These are phyloP conservation scores for Microcyclospora tardicrescens DNA, from an alignment of 2,329 filamentous ascomycete genomes.

Conservation along the genomic window DNA sequence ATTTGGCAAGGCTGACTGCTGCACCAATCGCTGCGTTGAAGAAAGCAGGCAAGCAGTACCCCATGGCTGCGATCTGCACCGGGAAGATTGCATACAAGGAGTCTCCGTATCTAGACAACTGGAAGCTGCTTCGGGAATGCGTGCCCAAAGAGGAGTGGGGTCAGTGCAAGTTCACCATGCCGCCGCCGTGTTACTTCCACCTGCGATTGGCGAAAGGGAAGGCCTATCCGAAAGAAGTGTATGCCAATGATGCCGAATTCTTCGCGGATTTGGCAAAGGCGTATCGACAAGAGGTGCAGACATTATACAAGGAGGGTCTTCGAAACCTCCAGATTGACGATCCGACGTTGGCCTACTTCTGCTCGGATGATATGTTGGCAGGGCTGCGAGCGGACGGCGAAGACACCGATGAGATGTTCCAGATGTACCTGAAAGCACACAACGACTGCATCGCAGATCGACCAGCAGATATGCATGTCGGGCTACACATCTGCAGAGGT, in stretches of 20 bases:
- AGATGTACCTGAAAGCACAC: slow-evolving; percentile 25
- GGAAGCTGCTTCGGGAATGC: slow-evolving; percentile 21
- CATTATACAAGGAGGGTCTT: slow-evolving; percentile 22
- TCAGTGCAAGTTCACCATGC: slow-evolving; percentile 27
- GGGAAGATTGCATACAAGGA: slow-evolving; percentile 24
- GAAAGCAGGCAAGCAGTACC: slow-evolving; percentile 27
- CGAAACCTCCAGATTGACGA: slow-evolving; percentile 27
- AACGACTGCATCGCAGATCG: slow-evolving; percentile 24
- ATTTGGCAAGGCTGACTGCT: slow-evolving; percentile 22
- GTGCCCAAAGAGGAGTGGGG: slow-evolving; percentile 23
- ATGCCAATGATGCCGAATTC: slow-evolving; percentile 22
- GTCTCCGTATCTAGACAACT: slow-evolving; percentile 25
- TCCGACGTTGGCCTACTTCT: slow-evolving; percentile 28
- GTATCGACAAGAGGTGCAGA: slow-evolving; percentile 25
- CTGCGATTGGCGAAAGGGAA: slow-evolving; percentile 23
- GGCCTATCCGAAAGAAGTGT: slow-evolving; percentile 23
- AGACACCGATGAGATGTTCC: slow-evolving; percentile 25
- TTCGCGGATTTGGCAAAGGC: slow-evolving; percentile 24
- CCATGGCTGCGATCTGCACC: slow-evolving; percentile 25
- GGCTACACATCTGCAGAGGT: slow-evolving; percentile 27
- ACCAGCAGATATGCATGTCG: slow-evolving; percentile 25
- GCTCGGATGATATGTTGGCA: slow-evolving; percentile 24
- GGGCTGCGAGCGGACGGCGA: slow-evolving; percentile 23
- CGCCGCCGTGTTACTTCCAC: slow-evolving; percentile 26
- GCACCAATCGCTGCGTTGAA: slow-evolving; percentile 25